Evolutionary conservation across 2,329 filamentous ascomycete species (phyloP).

Genomic region (Chaetomiaceae sp.): DNA sequence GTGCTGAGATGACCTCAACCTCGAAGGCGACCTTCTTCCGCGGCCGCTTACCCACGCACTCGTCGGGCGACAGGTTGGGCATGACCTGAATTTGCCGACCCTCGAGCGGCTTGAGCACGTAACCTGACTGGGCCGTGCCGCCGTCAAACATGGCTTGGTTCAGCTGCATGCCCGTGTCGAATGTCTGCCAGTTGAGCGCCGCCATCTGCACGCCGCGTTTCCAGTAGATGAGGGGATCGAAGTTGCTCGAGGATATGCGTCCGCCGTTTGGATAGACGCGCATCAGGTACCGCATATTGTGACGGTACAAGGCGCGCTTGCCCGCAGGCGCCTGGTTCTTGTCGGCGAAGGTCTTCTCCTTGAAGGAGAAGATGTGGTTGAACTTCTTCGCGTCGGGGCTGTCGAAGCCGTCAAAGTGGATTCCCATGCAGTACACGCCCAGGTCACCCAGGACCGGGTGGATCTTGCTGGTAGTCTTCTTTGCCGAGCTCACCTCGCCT

Average conservation of each 20-base stretch:
- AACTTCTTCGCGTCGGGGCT: slow-evolving; percentile 72
- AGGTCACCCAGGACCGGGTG: slow-evolving; percentile 75
- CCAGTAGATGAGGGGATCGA: slow-evolving; percentile 91
- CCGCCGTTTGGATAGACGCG: slow-evolving; percentile 84
- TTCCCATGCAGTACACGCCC: slow-evolving; percentile 65
- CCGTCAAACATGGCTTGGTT: slow-evolving; percentile 98
- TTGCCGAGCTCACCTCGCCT: slow-evolving; percentile 49
- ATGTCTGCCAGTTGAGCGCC: slow-evolving; percentile 97
- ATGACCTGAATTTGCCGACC: slow-evolving; percentile 65
- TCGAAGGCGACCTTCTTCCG: slow-evolving; percentile 79
- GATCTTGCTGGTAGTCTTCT: slow-evolving; percentile 75
- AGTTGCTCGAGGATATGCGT: slow-evolving; percentile 84
- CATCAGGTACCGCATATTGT: slow-evolving; percentile 90
- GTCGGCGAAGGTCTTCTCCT: slow-evolving; percentile 79
- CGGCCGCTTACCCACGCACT: slow-evolving; percentile 58
- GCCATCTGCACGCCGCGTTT: slow-evolving; percentile 95
- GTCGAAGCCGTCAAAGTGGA: slow-evolving; percentile 81
- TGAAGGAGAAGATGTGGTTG: slow-evolving; percentile 95
- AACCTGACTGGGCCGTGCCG: slow-evolving; percentile 78
- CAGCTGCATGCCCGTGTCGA: slow-evolving; percentile 89
- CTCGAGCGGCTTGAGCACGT: slow-evolving; percentile 86
- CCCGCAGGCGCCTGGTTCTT: slow-evolving; percentile 69
- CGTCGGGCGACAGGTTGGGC: slow-evolving; percentile 46
- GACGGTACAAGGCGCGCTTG: slow-evolving; percentile 73
- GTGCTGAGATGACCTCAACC: slow-evolving; percentile 86